Conservation (phyloP, 1,284 basidiomycete species). For the Cutaneotrichosporon sp. region DNA sequence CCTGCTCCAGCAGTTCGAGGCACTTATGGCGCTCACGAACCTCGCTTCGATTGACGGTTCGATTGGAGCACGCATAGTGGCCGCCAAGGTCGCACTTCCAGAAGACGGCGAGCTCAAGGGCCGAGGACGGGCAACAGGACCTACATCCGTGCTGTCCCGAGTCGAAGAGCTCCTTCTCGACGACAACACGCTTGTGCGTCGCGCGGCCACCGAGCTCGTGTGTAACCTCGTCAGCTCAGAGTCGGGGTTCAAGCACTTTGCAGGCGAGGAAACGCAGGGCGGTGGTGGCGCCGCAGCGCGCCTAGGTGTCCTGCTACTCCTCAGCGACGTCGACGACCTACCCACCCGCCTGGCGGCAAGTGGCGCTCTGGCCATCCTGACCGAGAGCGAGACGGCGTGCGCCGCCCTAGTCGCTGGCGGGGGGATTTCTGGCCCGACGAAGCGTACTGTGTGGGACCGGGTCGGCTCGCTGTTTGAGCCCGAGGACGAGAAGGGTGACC, state of each 20-base stretch:
- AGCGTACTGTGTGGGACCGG: constrained; percentile 57
- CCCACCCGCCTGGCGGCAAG: constrained; percentile 76
- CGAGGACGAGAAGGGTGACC: constrained; percentile 27
- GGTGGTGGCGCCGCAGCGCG: constrained; percentile 53
- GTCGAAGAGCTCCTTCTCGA: constrained; percentile 78
- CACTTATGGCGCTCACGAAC: constrained; percentile 92
- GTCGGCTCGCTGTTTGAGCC: constrained; percentile 57
- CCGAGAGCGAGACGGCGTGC: constrained; percentile 59
- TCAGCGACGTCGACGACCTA: constrained; percentile 76
- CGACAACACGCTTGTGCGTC: constrained; percentile 71
- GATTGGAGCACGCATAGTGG: constrained; percentile 58
- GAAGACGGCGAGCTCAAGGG: constrained; percentile 1
- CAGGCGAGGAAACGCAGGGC: constrained; percentile 32
- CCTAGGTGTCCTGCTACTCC: constrained; percentile 72
- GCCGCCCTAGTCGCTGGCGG: constrained; percentile 50
- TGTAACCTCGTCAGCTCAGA: constrained; percentile 85
- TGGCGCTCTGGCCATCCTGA: constrained; percentile 75
- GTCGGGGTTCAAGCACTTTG: constrained; percentile 57
- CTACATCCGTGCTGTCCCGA: constrained; percentile 51
- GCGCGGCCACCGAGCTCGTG: constrained; percentile 85
- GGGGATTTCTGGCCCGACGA: constrained; percentile 32
- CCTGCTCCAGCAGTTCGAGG: constrained; percentile 82
- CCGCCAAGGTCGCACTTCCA: constrained; percentile 26
- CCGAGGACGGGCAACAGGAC: constrained; percentile 1
- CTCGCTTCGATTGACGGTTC: constrained; percentile 70